Evolutionary conservation across 371 early-diverging fungal species (phyloP).

Genomic region (Rhizomucor pusillus): DNA sequence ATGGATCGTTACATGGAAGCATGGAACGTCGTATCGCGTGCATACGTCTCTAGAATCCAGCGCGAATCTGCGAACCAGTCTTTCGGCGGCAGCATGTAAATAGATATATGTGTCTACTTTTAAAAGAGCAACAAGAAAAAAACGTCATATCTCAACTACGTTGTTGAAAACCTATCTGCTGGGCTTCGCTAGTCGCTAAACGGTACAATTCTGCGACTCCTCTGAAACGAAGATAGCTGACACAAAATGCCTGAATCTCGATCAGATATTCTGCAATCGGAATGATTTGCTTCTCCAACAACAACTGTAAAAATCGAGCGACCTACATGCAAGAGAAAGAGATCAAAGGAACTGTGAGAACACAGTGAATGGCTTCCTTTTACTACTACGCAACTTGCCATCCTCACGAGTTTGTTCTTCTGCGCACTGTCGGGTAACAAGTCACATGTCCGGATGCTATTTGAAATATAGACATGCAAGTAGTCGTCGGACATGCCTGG

Average conservation of each 20-base stretch:
- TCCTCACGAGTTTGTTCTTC: constrained; percentile 64
- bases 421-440: constrained; percentile 48
- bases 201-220: constrained; percentile 32
- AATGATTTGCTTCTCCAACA: constrained; percentile 55
- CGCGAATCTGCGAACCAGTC: constrained; percentile 58
- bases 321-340: constrained; percentile 52
- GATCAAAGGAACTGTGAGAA: no score
- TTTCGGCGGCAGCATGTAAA: constrained; percentile 29
- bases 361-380: no score
- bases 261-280: constrained; percentile 57
- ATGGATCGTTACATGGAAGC: constrained; percentile 88
- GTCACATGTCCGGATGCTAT: constrained; percentile 67
- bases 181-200: constrained; percentile 27
- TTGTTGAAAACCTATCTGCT: constrained; percentile 12
- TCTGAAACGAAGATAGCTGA: constrained; percentile 32
- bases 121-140: not conserved
- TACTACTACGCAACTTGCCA: constrained; percentile 40
- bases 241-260: constrained; percentile 70
- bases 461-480: constrained; percentile 62
- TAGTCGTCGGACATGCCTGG: constrained; percentile 47
- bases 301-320: constrained; percentile 66
- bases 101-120: not conserved
- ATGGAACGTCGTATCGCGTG: constrained; percentile 82
- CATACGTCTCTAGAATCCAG: constrained; percentile 72
- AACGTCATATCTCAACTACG: not conserved